These are phyloP conservation scores for Agrostemma githago DNA, from an alignment of 148 eudicot species.

Conservation along the genomic window DNA sequence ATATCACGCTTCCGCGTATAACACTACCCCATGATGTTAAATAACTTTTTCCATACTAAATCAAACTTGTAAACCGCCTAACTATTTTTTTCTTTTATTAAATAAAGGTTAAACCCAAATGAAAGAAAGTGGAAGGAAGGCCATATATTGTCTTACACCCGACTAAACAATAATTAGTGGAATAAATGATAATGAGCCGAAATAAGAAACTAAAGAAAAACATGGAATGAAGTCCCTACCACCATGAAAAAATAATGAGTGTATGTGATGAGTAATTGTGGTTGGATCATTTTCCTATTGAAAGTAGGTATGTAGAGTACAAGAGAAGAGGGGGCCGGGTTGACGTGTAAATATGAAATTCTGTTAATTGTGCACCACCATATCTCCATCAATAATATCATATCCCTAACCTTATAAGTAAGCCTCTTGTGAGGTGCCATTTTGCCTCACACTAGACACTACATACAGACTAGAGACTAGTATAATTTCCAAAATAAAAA, in stretches of 20 bases:
- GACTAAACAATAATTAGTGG: constrained; percentile 11
- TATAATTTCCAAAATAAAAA: background rate
- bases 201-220: constrained; percentile 6
- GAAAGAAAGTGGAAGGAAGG: constrained; percentile 7
- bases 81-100: background rate
- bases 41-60: too few relatives aligned
- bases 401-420: constrained; percentile 20
- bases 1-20: too few relatives aligned
- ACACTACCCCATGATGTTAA: too few relatives aligned
- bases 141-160: background rate
- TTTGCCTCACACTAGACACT: constrained; percentile 13
- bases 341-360: constrained; percentile 27
- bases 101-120: background rate
- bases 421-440: constrained; percentile 17
- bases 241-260: constrained; percentile 3
- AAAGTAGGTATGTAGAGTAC: background rate
- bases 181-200: constrained; percentile 2
- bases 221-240: constrained; percentile 17
- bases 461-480: background rate
- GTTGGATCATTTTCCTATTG: background rate
- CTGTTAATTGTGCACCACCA: background rate
- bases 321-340: background rate
- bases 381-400: background rate
- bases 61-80: background rate
- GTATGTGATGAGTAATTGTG: background rate